Conservation (phyloP, 495 filamentous ascomycete genomes). For the Trichocladium antarcticum region DNA sequence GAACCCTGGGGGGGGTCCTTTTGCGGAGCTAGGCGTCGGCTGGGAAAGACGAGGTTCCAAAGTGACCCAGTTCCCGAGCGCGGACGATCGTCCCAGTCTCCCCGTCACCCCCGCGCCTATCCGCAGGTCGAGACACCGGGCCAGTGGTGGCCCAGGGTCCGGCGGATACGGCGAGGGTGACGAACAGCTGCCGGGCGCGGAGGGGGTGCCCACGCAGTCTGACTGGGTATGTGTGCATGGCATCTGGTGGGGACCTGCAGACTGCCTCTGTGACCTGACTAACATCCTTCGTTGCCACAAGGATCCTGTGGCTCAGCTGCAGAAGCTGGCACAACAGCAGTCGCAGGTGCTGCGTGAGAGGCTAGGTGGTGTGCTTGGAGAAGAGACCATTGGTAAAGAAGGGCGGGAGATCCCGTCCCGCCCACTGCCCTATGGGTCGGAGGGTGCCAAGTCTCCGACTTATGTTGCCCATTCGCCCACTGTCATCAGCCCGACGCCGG, state of each 20-base stretch:
- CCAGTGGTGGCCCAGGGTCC: slow-evolving; percentile 31
- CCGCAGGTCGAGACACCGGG: slow-evolving; percentile 33
- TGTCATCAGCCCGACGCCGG: slow-evolving; percentile 31
- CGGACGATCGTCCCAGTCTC: slow-evolving; percentile 73
- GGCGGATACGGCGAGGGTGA: slow-evolving; percentile 21
- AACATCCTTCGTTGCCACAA: slow-evolving; percentile 42
- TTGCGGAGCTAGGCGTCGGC: slow-evolving; percentile 8
- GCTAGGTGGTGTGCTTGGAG: slow-evolving; percentile 23
- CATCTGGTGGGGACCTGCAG: slow-evolving; percentile 37
- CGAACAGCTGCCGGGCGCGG: slow-evolving; percentile 49
- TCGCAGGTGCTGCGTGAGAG: slow-evolving; percentile 43
- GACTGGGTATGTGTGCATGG: slow-evolving; percentile 79
- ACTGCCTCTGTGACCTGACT: slow-evolving; percentile 51
- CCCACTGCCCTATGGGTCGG: slow-evolving; percentile 39
- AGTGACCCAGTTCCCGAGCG: slow-evolving; percentile 79
- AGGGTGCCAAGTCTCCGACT: slow-evolving; percentile 35
- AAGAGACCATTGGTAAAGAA: no score
- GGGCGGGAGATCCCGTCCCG: slow-evolving; percentile 28
- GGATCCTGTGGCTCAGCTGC: slow-evolving; percentile 60
- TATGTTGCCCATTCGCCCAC: slow-evolving; percentile 31
- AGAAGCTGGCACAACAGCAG: slow-evolving; percentile 55
- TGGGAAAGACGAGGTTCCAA: slow-evolving; percentile 44
- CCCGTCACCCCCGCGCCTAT: slow-evolving; percentile 82
- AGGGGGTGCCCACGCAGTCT: slow-evolving; percentile 70
- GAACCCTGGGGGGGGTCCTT: slow-evolving; percentile 5